A percentile compares a stretch with the other conserved stretches of the same genome.
phyloP scores from a whole-genome alignment of 805 yeast genomes.

The Myxozyma neotropica region DNA sequence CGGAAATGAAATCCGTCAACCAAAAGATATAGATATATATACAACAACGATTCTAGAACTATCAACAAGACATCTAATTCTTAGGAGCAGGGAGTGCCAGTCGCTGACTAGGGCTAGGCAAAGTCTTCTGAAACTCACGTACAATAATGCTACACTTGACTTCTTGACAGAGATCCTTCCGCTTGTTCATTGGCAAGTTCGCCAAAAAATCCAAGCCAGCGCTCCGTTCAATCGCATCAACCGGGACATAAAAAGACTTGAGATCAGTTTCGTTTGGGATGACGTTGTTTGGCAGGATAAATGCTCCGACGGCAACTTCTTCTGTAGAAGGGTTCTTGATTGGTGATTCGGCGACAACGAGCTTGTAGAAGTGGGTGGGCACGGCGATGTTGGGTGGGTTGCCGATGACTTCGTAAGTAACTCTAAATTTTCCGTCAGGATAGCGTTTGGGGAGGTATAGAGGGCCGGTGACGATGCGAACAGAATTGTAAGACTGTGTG shows the following conservation, averaged over 20 bases:
- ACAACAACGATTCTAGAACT: background rate
- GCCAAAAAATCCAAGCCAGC: slow-evolving; percentile 82
- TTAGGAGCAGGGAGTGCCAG: slow-evolving; percentile 24
- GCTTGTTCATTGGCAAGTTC: slow-evolving; percentile 59
- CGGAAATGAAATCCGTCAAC: no score
- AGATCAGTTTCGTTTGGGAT: slow-evolving; percentile 74
- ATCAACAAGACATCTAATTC: background rate
- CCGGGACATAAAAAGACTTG: slow-evolving; percentile 78
- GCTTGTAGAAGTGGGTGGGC: slow-evolving; percentile 94
- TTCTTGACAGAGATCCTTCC: slow-evolving; percentile 73
- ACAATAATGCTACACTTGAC: slow-evolving; percentile 78
- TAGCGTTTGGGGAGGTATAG: slow-evolving; percentile 78
- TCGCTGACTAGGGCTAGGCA: slow-evolving; percentile 22
- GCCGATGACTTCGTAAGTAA: slow-evolving; percentile 89
- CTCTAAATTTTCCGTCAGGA: slow-evolving; percentile 83
- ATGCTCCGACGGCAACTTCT: slow-evolving; percentile 77
- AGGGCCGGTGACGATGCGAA: slow-evolving; percentile 92
- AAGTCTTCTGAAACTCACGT: slow-evolving; percentile 59
- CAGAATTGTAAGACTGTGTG: slow-evolving; percentile 69
- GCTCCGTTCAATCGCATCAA: slow-evolving; percentile 82
- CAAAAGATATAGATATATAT: background rate
- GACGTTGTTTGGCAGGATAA: slow-evolving; percentile 86
- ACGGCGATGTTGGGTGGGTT: slow-evolving; percentile 96
- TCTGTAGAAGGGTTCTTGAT: slow-evolving; percentile 41
- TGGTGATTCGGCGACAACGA: slow-evolving; percentile 78